A percentile compares a stretch with the other conserved stretches of the same genome.
phyloP scores from a whole-genome alignment of 2,329 filamentous ascomycete genomes.

The Geosmithia flava region DNA sequence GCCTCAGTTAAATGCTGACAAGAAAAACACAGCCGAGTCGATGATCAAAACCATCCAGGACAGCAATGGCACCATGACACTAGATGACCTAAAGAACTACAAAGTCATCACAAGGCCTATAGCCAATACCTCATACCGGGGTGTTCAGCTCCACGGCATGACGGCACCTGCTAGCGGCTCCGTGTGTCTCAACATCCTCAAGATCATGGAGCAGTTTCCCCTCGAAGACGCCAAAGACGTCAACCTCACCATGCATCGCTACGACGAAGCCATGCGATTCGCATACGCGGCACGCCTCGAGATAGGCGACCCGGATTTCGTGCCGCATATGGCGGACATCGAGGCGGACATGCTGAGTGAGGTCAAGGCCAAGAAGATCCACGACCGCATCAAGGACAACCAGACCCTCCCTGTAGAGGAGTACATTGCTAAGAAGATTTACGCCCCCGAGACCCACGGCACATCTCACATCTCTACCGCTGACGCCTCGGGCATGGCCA shows the following conservation, averaged over 20 bases:
- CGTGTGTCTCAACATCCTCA: conserved; percentile 64
- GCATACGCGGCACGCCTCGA: conserved; percentile 69
- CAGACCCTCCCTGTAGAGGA: conserved; percentile 58
- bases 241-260: conserved; percentile 65
- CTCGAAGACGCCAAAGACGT: conserved; percentile 35
- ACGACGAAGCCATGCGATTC: conserved; percentile 83
- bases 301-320: conserved; percentile 72
- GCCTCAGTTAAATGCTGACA: conserved; percentile 12
- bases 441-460: conserved; percentile 57
- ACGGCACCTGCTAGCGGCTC: conserved; percentile 69
- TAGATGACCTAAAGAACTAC: conserved; percentile 67
- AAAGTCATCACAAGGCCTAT: conserved; percentile 51
- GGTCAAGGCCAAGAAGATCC: conserved; percentile 44
- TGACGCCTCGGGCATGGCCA: conserved; percentile 61
- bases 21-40: conserved; percentile 37
- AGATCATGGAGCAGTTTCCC: conserved; percentile 69
- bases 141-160: conserved; percentile 56
- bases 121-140: conserved; percentile 53
- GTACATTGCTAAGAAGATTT: conserved; percentile 60
- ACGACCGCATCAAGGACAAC: conserved; percentile 57
- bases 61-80: conserved; percentile 72
- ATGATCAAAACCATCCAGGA: conserved; percentile 53
- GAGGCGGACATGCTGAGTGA: conserved; percentile 57
- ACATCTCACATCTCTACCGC: conserved; percentile 63
- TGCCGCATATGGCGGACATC: conserved; percentile 48